A percentile compares a stretch with the other conserved stretches of the same genome.
These are phyloP conservation scores for Rhexocercosporidium sp. DNA, from an alignment of 2,329 filamentous ascomycete species.

Conservation along the genomic window DNA sequence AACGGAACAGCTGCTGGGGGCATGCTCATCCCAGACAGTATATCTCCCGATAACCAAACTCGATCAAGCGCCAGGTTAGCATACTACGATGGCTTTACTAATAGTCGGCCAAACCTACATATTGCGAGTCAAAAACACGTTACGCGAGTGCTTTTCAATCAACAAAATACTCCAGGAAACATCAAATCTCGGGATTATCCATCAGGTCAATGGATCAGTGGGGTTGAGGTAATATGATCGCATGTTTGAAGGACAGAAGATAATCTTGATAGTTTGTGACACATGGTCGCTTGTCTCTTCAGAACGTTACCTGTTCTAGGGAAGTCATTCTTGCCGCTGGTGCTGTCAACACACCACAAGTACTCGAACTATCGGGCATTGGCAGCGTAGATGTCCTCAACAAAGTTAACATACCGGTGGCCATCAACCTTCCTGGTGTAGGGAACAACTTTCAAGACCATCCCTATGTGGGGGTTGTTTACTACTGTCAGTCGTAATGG, in stretches of 20 bases:
- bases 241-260: background rate
- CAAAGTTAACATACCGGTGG: slow-evolving; percentile 52
- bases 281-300: slow-evolving; percentile 28
- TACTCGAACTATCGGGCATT: slow-evolving; percentile 53
- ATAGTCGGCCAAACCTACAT: slow-evolving; percentile 23
- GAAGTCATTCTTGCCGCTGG: slow-evolving; percentile 56
- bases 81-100: slow-evolving; percentile 14
- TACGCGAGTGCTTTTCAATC: slow-evolving; percentile 44
- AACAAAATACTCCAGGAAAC: slow-evolving; percentile 19
- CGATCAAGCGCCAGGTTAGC: slow-evolving; percentile 40
- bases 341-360: slow-evolving; percentile 52
- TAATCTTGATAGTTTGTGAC: slow-evolving; percentile 31
- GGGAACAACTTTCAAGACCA: slow-evolving; percentile 66
- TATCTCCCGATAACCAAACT: slow-evolving; percentile 14
- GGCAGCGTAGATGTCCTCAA: slow-evolving; percentile 47
- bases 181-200: slow-evolving; percentile 20
- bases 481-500: slow-evolving; percentile 30
- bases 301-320: slow-evolving; percentile 49
- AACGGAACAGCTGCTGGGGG: slow-evolving; percentile 14
- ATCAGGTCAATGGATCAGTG: slow-evolving; percentile 35
- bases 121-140: slow-evolving; percentile 46
- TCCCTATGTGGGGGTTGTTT: slow-evolving; percentile 38
- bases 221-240: slow-evolving; percentile 45
- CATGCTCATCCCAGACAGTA: slow-evolving; percentile 10
- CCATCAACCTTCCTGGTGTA: slow-evolving; percentile 64